Evolutionary conservation across 768 basidiomycete genomes (phyloP).

Genomic region (Rhizopogon sp.): DNA sequence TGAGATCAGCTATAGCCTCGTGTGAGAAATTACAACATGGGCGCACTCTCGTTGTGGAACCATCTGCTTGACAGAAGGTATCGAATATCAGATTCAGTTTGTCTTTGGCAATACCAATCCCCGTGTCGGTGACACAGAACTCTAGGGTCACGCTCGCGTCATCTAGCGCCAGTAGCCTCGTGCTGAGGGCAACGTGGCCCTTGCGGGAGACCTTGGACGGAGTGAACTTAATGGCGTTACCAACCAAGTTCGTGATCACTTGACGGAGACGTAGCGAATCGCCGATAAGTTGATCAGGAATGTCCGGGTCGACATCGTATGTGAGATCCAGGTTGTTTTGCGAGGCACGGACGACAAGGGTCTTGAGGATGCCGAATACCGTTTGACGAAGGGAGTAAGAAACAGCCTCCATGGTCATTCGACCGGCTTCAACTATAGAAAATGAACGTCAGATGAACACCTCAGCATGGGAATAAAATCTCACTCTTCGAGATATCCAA

Average conservation of each 20-base stretch:
- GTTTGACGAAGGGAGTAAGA: conserved; percentile 96
- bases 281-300: conserved; percentile 95
- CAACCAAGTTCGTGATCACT: conserved; percentile 92
- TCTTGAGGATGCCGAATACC: conserved; percentile 96
- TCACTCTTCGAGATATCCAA: conserved; percentile 98
- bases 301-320: conserved; percentile 92
- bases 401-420: conserved; percentile 99
- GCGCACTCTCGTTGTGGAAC: conserved; percentile 88
- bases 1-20: not conserved
- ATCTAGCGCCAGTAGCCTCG: conserved; percentile 71
- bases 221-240: conserved; percentile 97
- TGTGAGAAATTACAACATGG: conserved; percentile 3
- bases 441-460: conserved; percentile 7
- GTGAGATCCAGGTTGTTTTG: conserved; percentile 96
- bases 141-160: conserved; percentile 86
- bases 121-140: conserved; percentile 97
- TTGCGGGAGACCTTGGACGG: conserved; percentile 72
- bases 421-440: conserved; percentile 86
- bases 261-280: conserved; percentile 93
- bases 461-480: conserved; percentile 25
- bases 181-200: conserved; percentile 89
- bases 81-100: conserved; percentile 98
- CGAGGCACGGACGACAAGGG: conserved; percentile 93
- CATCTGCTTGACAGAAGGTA: conserved; percentile 98
- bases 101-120: conserved; percentile 98